A percentile compares a stretch with the other conserved stretches of the same genome.
Evolutionary conservation across 371 early-diverging fungal species (phyloP).

Genomic region (Funneliformis caledonium): DNA sequence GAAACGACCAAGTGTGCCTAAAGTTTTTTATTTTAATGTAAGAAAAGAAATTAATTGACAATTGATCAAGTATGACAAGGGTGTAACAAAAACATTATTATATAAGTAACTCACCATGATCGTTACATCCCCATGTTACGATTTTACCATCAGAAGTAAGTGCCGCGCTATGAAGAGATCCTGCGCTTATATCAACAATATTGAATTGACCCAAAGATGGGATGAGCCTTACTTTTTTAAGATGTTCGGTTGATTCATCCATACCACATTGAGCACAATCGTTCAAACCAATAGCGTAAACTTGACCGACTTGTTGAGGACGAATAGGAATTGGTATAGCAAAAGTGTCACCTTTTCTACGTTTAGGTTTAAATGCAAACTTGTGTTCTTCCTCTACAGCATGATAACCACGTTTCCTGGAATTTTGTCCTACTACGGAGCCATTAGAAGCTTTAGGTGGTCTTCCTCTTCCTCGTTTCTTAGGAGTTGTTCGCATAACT

Average conservation of each 20-base stretch:
- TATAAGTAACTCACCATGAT: conserved; percentile 64
- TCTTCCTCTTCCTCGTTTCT: not conserved
- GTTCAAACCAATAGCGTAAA: conserved; percentile 94
- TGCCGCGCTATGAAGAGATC: conserved; percentile 90
- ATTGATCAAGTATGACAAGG: not conserved
- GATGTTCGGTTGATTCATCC: conserved; percentile 76
- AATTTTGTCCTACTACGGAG: not conserved
- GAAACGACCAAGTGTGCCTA: conserved; percentile 83
- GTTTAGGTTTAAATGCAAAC: not conserved
- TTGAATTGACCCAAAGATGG: conserved; percentile 61
- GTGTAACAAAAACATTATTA: not conserved
- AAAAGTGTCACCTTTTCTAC: not conserved
- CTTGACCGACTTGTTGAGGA: conserved; percentile 55
- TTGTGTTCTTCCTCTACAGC: not conserved
- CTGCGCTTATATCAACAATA: conserved; percentile 82
- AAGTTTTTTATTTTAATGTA: not conserved
- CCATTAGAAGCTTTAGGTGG: not conserved
- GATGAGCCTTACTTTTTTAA: conserved; percentile 76
- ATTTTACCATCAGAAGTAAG: conserved; percentile 75
- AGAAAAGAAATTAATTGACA: too few species aligned
- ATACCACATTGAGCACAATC: conserved; percentile 97
- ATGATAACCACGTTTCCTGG: not conserved
- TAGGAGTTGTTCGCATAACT: not conserved
- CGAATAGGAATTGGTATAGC: not conserved
- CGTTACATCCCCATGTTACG: conserved; percentile 98